A percentile compares a stretch with the other conserved stretches of the same genome.
phyloP scores from a whole-genome alignment of 2,329 filamentous ascomycete genomes.

The Fragosphaeria purpurea region DNA sequence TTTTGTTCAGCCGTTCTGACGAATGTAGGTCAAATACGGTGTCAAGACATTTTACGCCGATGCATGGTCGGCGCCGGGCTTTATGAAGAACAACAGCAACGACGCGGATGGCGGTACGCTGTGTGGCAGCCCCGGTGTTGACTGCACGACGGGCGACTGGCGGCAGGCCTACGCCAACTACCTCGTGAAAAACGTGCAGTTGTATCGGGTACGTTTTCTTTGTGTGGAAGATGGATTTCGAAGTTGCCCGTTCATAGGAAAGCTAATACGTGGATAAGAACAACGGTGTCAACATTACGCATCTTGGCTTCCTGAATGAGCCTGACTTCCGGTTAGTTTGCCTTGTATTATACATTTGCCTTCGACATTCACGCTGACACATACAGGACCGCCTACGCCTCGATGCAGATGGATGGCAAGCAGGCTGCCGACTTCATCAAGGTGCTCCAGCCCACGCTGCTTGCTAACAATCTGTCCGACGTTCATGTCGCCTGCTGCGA shows the following conservation, averaged over 20 bases:
- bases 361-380: too few species aligned
- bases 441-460: slow-evolving; percentile 33
- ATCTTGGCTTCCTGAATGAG: slow-evolving; percentile 23
- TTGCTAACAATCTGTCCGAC: slow-evolving; percentile 21
- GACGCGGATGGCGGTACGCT: slow-evolving; percentile 26
- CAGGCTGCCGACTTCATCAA: slow-evolving; percentile 28
- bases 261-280: too few species aligned
- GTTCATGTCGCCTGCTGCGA: slow-evolving; percentile 34
- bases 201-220: slow-evolving; percentile 3
- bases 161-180: slow-evolving; percentile 32
- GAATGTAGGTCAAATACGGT: slow-evolving; percentile 16
- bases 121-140: slow-evolving; percentile 23
- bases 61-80: slow-evolving; percentile 31
- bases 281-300: slow-evolving; percentile 16
- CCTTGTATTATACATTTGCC: neutral
- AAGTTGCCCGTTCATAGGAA: neutral
- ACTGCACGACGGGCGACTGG: slow-evolving; percentile 26
- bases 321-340: slow-evolving; percentile 16
- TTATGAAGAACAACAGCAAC: slow-evolving; percentile 30
- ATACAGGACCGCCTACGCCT: slow-evolving; percentile 17
- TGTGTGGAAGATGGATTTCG: too few species aligned
- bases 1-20: neutral
- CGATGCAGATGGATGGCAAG: slow-evolving; percentile 23
- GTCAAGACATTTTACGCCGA: slow-evolving; percentile 26
- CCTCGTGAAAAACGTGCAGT: slow-evolving; percentile 21